Evolutionary conservation across 2,329 filamentous ascomycete genomes (phyloP).

Genomic region (Acrodontium crateriforme): DNA sequence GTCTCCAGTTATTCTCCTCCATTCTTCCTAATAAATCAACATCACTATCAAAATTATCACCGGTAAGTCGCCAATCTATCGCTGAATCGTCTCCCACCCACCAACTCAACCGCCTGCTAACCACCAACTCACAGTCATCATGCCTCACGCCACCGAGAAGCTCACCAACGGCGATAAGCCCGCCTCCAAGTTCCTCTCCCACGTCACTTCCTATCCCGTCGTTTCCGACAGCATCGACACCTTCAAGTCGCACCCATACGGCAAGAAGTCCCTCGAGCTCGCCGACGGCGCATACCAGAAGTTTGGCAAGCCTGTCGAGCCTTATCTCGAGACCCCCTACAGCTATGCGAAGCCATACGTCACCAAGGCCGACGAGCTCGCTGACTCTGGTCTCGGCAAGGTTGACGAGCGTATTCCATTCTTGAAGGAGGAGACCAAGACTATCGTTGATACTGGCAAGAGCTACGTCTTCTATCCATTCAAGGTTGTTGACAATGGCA

Average conservation of each 20-base stretch:
- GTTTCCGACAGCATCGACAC: conserved; percentile 64
- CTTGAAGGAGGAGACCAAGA: conserved; percentile 36
- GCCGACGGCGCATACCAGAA: conserved; percentile 61
- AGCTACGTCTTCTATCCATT: conserved; percentile 47
- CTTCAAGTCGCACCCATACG: conserved; percentile 71
- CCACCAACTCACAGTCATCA: conserved; percentile 9
- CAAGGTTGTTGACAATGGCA: conserved; percentile 8
- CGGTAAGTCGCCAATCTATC: too few species aligned
- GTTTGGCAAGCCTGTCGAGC: conserved; percentile 63
- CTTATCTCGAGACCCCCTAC: conserved; percentile 67
- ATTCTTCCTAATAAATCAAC: too few species aligned
- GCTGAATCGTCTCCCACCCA: too few species aligned
- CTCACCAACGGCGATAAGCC: conserved; percentile 37
- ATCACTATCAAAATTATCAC: too few species aligned
- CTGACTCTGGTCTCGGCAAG: conserved; percentile 33
- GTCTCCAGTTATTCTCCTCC: too few species aligned
- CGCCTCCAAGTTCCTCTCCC: conserved; percentile 37
- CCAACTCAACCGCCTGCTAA: too few species aligned
- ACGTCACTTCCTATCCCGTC: conserved; percentile 72
- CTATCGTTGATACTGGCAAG: conserved; percentile 45
- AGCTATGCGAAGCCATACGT: conserved; percentile 75
- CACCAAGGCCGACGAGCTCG: conserved; percentile 63
- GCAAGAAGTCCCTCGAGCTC: conserved; percentile 66
- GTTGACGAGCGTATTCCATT: conserved; percentile 44
- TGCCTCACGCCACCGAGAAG: conserved; percentile 37